Evolutionary conservation across 345 rosid species (phyloP), one percentile per base, ranked within the genome.

Genomic region (Rhodamnia argentea): DNA sequence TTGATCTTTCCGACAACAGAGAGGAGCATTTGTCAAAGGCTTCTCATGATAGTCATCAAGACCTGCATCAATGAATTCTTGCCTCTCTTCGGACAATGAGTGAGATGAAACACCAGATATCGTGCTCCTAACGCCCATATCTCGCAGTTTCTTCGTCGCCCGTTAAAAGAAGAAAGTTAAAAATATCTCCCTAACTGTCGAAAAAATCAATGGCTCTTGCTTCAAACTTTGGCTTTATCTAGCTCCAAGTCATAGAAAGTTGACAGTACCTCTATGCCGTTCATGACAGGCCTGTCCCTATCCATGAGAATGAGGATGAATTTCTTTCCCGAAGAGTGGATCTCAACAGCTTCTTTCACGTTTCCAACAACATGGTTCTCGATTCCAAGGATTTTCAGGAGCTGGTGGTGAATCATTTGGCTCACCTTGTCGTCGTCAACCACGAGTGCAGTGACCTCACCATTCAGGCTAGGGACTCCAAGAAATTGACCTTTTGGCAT

Each of bases 271-370:
- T 94, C 91, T 53, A 94, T 89, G 88, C 98, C 98, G 58, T 95
- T 92, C 98, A 95, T 93, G 86, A 94, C 20, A 20, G 98, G 98
- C 99, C 95, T 94, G 37, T 95, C 98, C 91, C 89, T 88, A 81
- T 95, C 99, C 99, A 96, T 95, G 57, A 96, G 90, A 83, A 96
- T 94, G 59, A 96, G 92, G 85, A 94, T 94, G 83, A 95, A 96
- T 50, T 52, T 86, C 81, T 87, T 89, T 13, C 98, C 98, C 0
- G 95, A 90, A 42, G 82, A 88, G 83, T 94, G 93, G 44, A 90
- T 87, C 9, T 94, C 96, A 3, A 96, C 89, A 4, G 98, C 98
- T 88, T 95, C 96, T 85, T 94, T 90, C 14, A 98, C 99, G 37
- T 95, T 94, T 4, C 20, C 82, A 13, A 90, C 98, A 4, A 87